These are phyloP conservation scores for Colletotrichum sp. DNA, from an alignment of 2,329 filamentous ascomycete species.

Conservation along the genomic window DNA sequence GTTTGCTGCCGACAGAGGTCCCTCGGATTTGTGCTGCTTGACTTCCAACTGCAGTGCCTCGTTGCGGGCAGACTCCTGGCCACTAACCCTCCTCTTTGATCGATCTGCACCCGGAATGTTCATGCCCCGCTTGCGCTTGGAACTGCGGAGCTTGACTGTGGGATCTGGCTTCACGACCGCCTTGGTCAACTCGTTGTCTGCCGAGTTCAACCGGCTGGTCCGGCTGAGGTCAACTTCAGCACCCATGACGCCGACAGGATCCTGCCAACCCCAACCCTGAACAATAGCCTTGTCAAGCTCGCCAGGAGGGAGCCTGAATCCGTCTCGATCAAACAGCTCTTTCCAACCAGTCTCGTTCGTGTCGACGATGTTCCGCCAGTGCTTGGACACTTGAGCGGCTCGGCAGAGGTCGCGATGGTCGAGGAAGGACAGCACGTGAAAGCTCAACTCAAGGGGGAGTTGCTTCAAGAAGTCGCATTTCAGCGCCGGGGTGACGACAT, in stretches of 20 bases:
- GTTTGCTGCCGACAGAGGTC: conserved; percentile 84
- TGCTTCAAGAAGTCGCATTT: conserved; percentile 92
- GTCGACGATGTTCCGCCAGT: conserved; percentile 90
- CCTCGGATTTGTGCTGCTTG: conserved; percentile 69
- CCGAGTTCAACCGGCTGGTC: conserved; percentile 55
- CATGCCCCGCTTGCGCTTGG: conserved; percentile 62
- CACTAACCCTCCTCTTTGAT: conserved; percentile 57
- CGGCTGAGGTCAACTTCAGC: conserved; percentile 82
- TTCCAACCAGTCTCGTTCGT: conserved; percentile 97
- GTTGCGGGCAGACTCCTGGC: conserved; percentile 50
- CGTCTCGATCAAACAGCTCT: conserved; percentile 84
- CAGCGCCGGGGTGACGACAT: conserved; percentile 89
- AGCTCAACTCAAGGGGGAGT: conserved; percentile 83
- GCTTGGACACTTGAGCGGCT: conserved; percentile 91
- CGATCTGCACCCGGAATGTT: conserved; percentile 52
- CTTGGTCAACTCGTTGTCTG: conserved; percentile 56
- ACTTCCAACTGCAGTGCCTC: conserved; percentile 44
- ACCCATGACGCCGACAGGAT: conserved; percentile 75
- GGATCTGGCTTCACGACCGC: conserved; percentile 44
- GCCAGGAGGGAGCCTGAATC: conserved; percentile 77
- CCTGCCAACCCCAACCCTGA: conserved; percentile 98
- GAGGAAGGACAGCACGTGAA: conserved; percentile 87
- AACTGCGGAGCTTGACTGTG: conserved; percentile 49
- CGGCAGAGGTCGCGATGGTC: conserved; percentile 86
- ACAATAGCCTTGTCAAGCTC: conserved; percentile 85